phyloP scores from a whole-genome alignment of 306 rosid genomes.

The Pterocarpus macrocarpus region DNA sequence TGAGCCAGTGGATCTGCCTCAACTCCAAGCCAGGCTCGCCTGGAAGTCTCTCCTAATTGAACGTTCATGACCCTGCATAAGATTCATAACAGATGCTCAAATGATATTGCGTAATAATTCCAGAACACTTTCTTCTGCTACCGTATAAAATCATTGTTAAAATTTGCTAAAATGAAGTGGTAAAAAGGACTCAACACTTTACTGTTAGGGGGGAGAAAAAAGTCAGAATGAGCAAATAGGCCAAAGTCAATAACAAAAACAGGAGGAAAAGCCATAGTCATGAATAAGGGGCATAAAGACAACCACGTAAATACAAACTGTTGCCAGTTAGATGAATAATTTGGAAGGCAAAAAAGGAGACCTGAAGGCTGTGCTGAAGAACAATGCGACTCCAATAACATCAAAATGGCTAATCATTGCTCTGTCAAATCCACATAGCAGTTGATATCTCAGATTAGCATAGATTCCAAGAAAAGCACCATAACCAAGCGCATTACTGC shows the following conservation, averaged over 20 bases:
- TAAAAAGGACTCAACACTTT: neutral
- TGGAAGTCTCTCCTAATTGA: conserved; percentile 90
- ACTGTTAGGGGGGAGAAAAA: neutral
- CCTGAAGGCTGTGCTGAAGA: conserved; percentile 92
- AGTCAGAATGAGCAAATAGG: conserved; percentile 16
- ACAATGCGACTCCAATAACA: conserved; percentile 90
- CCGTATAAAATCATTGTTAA: conserved; percentile 1
- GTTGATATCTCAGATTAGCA: conserved; percentile 94
- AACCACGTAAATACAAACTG: neutral
- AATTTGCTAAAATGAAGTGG: neutral
- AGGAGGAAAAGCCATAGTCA: conserved; percentile 19
- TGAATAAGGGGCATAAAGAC: conserved; percentile 20
- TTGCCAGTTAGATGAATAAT: conserved; percentile 16
- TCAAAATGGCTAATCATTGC: conserved; percentile 88
- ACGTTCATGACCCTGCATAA: conserved; percentile 78
- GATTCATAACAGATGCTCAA: conserved; percentile 38
- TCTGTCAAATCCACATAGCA: conserved; percentile 90
- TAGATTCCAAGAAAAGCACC: conserved; percentile 99
- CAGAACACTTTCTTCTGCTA: conserved; percentile 30
- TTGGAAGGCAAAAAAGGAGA: conserved; percentile 41
- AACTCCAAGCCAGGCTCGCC: conserved; percentile 96
- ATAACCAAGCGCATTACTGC: conserved; percentile 87
- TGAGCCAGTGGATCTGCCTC: conserved; percentile 94
- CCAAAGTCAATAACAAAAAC: conserved; percentile 7
- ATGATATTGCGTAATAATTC: neutral